phyloP scores from a whole-genome alignment of 139 green algal genomes.

The Gonium pectorale region DNA sequence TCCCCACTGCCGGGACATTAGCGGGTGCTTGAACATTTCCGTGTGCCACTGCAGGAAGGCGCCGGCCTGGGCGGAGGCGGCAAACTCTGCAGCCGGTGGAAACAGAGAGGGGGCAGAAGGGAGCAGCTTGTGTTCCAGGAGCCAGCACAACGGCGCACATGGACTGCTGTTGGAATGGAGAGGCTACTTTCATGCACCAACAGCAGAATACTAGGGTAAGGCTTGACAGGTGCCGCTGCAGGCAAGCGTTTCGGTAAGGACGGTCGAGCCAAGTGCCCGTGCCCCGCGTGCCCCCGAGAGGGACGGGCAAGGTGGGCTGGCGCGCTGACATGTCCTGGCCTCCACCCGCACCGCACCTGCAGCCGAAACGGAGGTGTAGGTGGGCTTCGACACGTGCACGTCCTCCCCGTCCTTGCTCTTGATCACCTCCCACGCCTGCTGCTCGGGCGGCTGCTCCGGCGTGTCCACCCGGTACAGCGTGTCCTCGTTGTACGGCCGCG shows the following conservation, averaged over 20 bases:
- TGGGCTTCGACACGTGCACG: conserved; percentile 22
- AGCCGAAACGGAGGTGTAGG: not conserved
- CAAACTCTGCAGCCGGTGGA: conserved; percentile 59
- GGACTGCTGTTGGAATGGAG: too few species aligned
- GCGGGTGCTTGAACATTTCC: conserved; percentile 70
- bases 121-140: conserved; percentile 25
- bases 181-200: too few species aligned
- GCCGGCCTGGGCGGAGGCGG: conserved; percentile 24
- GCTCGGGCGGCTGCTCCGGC: conserved; percentile 7
- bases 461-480: conserved; percentile 22
- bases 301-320: too few species aligned
- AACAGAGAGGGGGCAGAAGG: not conserved
- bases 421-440: conserved; percentile 28
- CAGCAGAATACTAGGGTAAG: too few species aligned
- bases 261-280: too few species aligned
- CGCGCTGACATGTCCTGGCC: too few species aligned
- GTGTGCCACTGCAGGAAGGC: conserved; percentile 57
- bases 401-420: conserved; percentile 43
- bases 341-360: not conserved
- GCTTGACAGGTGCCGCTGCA: too few species aligned
- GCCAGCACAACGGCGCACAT: too few species aligned
- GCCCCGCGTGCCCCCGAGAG: too few species aligned
- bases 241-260: too few species aligned
- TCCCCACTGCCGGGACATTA: conserved; percentile 53
- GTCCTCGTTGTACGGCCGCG: conserved; percentile 42